These are phyloP conservation scores for Crithidia expoeki DNA, from an alignment of 208 protist genomes.

Conservation along the genomic window DNA sequence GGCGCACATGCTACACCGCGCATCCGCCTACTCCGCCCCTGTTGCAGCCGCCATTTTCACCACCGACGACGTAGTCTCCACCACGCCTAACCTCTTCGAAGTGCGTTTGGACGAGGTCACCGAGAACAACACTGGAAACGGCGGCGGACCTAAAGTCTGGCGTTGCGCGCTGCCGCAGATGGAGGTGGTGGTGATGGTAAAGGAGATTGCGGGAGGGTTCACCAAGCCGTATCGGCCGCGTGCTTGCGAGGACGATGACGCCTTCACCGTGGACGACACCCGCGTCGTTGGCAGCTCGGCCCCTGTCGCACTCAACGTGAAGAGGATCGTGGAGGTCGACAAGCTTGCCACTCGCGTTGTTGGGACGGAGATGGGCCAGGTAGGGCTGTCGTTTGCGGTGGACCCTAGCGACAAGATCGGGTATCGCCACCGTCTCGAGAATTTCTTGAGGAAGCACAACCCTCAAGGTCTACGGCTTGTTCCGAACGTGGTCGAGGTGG, in stretches of 20 bases:
- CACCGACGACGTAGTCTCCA: conserved; percentile 42
- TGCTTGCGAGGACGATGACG: conserved; percentile 14
- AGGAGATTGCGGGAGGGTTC: conserved; percentile 30
- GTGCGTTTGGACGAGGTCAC: conserved; percentile 56
- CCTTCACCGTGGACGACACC: conserved; percentile 11
- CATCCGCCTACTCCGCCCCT: conserved; percentile 39
- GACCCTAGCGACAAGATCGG: conserved; percentile 55
- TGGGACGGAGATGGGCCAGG: conserved; percentile 73
- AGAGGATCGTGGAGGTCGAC: conserved; percentile 51
- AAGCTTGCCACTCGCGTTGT: conserved; percentile 76
- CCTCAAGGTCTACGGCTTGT: conserved; percentile 61
- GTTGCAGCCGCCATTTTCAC: conserved; percentile 44
- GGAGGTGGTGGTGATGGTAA: conserved; percentile 60
- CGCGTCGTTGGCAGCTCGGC: conserved; percentile 50
- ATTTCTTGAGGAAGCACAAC: conserved; percentile 69
- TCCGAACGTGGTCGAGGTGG: conserved; percentile 56
- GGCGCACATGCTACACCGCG: conserved; percentile 40
- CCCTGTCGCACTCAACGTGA: conserved; percentile 43
- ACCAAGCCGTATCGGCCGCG: conserved; percentile 8
- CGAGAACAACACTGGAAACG: conserved; percentile 8
- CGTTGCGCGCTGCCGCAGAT: conserved; percentile 34
- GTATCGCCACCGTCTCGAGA: conserved; percentile 55
- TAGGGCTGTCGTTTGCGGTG: conserved; percentile 70
- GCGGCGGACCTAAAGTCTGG: conserved; percentile 54
- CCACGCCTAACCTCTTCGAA: conserved; percentile 55